Base-by-base conservation (phyloP, 495 filamentous ascomycete genomes). In the Coniosporium apollinis region DNA sequence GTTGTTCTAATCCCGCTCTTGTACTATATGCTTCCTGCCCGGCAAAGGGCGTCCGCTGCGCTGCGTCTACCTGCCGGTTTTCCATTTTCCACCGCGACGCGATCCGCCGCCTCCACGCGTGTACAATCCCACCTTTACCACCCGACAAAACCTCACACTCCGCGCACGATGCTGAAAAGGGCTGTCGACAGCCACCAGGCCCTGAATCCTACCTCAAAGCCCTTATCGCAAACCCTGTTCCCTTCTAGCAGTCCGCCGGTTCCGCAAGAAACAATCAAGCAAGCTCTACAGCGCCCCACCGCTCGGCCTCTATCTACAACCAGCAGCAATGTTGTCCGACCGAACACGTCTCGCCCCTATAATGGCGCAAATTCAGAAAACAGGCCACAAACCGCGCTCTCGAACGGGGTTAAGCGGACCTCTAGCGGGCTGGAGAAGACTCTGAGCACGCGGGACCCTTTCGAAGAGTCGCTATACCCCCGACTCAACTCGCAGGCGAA, bases 351-450 rank as follows among this genome's bases (percentile, higher is more conserved):
- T 35, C 34, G 28, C 14, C 3, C 19, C 8, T 5, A 38, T 17
- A 47, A 49, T 31, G 22, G 35, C 5, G 13, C 20, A 4, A 22
- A 24, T 28, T 15, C 32, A 7, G 30, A 14, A 9, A 34, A 33
- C 3, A 30, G 22, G 32, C 20, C 22, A 17, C 33, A 33, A 11
- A n/a, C 21, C 1, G 29, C 21, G 11, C 24, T 28, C 1, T 14
- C 30, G 14, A 29, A 33, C 18, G 52, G 52, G 0, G 33, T 58
- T 10, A 60, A 60, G 45, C 31, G 57, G 28, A 54, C 43, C 3
- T 46, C 57, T 8, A 57, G 49, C 32, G 56, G 56, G 15, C 43
- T 60, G 11, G 51, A 51, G 15, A 60, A 60, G 31, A 44, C 37
- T 16, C 19, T 52, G 30, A 33, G 40, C 22, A 44, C 36, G 14